Evolutionary conservation across 495 filamentous ascomycete species (phyloP), one percentile per base, ranked within the genome.

Genomic region (Neurospora hispaniola): DNA sequence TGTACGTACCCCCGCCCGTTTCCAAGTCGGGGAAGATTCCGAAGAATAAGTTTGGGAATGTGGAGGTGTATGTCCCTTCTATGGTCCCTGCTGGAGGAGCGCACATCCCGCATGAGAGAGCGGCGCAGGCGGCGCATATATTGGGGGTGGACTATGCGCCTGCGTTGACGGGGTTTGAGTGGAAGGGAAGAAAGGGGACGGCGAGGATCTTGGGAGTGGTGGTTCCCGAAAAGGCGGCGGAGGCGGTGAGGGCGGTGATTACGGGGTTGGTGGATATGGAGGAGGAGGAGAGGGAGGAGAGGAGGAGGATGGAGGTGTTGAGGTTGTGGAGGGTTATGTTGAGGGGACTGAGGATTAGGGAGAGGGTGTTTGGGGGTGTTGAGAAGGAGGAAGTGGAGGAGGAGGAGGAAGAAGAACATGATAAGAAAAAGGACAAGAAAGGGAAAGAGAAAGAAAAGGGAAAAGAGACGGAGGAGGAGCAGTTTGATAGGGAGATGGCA

Each of bases 151-250:
- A 98, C 81, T 96, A 90, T 75, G 92, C 92, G 40, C 91, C 93
- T 54, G 96, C 96, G 18, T 89, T 99, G 14, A 96, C 92, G 2
- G 94, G 94, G 0, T 99, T 98, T 78, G 85, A 91, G 40, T 98
- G 97, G 79, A 89, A 86, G 79, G 93, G 93, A 16, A 86, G 93
- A 8, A 88, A 90, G 70, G 94, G 93, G 10, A 97, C 93, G 5
- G 93, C 95, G 11, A 86, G 96, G 16, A 78, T 93, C 18, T 84
- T 86, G 7, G 96, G 96, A 0, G 88, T 91, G 18, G 88, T 98
- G 10, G 89, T 97, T 38, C 90, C 94, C 1, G 76, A 72, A 27
- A 92, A 93, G 79, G 88, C 89, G 71, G 84, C 79, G 18, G 93
- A 95, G 75, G 93, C 90, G 0, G 83, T 98, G 0, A 83, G 88